phyloP scores from a whole-genome alignment of 139 green algal species.

The Coccomyxa sp. region DNA sequence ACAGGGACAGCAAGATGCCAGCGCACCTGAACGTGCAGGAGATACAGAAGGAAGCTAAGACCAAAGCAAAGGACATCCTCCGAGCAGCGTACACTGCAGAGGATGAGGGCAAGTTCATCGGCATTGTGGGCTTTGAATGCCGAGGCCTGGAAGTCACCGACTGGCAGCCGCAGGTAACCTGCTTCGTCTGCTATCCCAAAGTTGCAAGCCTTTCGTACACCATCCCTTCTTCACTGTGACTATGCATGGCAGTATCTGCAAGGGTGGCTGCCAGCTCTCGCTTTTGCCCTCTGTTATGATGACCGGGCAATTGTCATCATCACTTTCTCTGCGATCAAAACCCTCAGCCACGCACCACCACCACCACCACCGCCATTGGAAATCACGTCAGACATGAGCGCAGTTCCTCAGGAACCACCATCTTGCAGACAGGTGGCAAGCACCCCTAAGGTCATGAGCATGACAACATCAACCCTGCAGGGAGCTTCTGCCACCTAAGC shows the following conservation, averaged over 20 bases:
- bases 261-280: background rate
- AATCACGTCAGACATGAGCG: too few relatives aligned
- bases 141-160: conserved; percentile 64
- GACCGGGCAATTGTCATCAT: too few relatives aligned
- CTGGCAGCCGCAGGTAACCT: conserved; percentile 44
- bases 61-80: conserved; percentile 11
- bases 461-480: too few relatives aligned
- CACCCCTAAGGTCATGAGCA: too few relatives aligned
- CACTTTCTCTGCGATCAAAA: too few relatives aligned
- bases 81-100: conserved; percentile 41
- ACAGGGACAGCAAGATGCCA: conserved; percentile 31
- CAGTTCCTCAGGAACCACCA: too few relatives aligned
- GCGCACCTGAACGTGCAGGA: conserved; percentile 52
- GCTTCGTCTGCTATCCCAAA: background rate
- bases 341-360: too few relatives aligned
- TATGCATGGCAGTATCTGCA: background rate
- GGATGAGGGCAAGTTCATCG: conserved; percentile 59
- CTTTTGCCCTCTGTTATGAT: too few relatives aligned
- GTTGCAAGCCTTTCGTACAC: too few relatives aligned
- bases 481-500: too few relatives aligned
- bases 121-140: conserved; percentile 79
- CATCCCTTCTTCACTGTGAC: background rate
- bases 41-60: conserved; percentile 42
- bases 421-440: too few relatives aligned
- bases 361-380: too few relatives aligned